Evolutionary conservation across 2,329 filamentous ascomycete genomes (phyloP).

Genomic region (Trichophyton rubrum): DNA sequence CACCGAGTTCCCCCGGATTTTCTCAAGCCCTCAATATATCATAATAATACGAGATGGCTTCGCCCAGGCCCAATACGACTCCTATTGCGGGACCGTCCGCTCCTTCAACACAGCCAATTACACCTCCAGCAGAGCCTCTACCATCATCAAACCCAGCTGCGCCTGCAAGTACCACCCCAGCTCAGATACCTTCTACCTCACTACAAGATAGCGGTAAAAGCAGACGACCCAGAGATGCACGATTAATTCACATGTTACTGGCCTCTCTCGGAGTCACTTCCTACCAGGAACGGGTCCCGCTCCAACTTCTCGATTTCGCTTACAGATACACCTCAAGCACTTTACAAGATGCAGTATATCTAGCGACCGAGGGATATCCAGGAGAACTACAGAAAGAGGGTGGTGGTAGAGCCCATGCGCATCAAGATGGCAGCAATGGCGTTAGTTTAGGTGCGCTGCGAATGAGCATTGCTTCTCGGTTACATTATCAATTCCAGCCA

Average conservation of each 20-base stretch:
- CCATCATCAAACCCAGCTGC: slow-evolving; percentile 11
- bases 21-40: neutral
- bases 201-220: slow-evolving; percentile 36
- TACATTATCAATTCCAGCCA: slow-evolving; percentile 49
- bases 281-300: slow-evolving; percentile 41
- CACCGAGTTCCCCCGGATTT: neutral
- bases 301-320: slow-evolving; percentile 42
- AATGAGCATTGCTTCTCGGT: slow-evolving; percentile 47
- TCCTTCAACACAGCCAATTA: slow-evolving; percentile 28
- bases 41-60: slow-evolving; percentile 8
- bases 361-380: slow-evolving; percentile 39
- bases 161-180: slow-evolving; percentile 17
- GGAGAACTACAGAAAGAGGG: slow-evolving; percentile 23
- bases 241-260: slow-evolving; percentile 40
- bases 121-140: slow-evolving; percentile 22
- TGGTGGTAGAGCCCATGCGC: slow-evolving; percentile 22
- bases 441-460: slow-evolving; percentile 47
- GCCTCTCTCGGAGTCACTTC: slow-evolving; percentile 37
- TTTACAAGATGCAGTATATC: slow-evolving; percentile 41
- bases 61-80: slow-evolving; percentile 8
- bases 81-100: slow-evolving; percentile 16
- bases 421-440: slow-evolving; percentile 24
- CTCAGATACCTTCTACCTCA: slow-evolving; percentile 32
- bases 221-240: slow-evolving; percentile 38
- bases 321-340: slow-evolving; percentile 43